Evolutionary conservation across 106 monocot species (phyloP).

Genomic region (Gastrodia elata): DNA sequence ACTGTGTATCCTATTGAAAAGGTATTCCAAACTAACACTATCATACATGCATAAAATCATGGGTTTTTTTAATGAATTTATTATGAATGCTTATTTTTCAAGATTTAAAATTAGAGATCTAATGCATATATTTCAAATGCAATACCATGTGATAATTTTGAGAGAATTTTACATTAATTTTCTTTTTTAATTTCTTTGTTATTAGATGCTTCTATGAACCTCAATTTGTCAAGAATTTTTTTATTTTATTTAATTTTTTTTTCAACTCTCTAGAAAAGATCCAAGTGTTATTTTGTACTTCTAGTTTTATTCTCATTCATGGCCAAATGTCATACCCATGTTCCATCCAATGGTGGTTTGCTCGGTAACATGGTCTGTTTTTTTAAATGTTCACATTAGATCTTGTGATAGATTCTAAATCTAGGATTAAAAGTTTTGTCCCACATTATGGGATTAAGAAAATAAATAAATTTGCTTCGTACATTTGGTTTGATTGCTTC

Average conservation of each 20-base stretch:
- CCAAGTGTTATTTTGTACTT: not conserved
- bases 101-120: not conserved
- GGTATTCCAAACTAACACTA: slow-evolving; percentile 16
- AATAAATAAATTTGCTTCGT: not conserved
- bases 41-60: not conserved
- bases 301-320: not conserved
- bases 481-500: not conserved
- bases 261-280: not conserved
- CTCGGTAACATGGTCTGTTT: not conserved
- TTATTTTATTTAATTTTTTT: not conserved
- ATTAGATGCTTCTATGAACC: not conserved
- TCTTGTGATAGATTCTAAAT: not conserved
- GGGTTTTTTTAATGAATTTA: not conserved
- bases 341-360: not conserved
- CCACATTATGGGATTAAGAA: not conserved
- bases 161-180: too few species aligned
- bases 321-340: not conserved
- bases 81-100: not conserved
- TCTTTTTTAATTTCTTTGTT: not conserved
- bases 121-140: too few species aligned
- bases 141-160: too few species aligned
- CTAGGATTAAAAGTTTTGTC: not conserved
- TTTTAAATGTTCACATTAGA: not conserved
- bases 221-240: not conserved
- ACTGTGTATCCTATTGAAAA: slow-evolving; percentile 72